phyloP scores from a whole-genome alignment of 2,329 filamentous ascomycete genomes.

The Erysiphe pulchra region DNA sequence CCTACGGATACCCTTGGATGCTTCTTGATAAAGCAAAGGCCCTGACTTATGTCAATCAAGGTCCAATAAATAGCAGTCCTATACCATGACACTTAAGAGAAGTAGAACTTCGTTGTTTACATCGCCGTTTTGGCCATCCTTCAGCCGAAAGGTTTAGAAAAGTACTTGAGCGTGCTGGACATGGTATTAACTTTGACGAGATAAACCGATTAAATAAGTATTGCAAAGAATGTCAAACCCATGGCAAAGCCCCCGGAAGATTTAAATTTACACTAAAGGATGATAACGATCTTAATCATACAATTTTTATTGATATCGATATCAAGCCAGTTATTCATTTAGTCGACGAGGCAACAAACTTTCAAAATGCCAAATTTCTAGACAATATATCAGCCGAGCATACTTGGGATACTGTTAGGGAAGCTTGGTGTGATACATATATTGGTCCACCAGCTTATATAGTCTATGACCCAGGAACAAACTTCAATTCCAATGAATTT shows the following conservation, averaged over 20 bases:
- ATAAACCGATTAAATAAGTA: background rate
- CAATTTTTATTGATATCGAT: background rate
- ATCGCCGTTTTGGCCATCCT: slow-evolving; percentile 1
- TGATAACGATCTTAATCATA: background rate
- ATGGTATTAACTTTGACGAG: background rate
- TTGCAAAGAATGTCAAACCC: background rate
- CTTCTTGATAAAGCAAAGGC: too few species aligned
- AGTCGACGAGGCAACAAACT: background rate
- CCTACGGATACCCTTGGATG: too few species aligned
- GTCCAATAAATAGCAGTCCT: too few species aligned
- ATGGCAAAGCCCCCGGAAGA: background rate
- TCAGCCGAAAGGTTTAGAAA: background rate
- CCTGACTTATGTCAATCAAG: too few species aligned
- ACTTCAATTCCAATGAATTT: background rate
- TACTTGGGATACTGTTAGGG: background rate
- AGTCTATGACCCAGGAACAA: background rate
- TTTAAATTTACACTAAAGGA: too few species aligned
- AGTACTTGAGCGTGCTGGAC: background rate
- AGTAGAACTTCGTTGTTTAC: background rate
- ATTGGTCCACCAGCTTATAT: background rate
- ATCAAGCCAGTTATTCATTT: background rate
- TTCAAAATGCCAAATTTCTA: background rate
- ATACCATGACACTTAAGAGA: background rate
- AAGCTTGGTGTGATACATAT: background rate
- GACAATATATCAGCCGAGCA: background rate